Base-by-base conservation (phyloP, 202 grass and related monocot species). In the Tripidium arundinaceum region DNA sequence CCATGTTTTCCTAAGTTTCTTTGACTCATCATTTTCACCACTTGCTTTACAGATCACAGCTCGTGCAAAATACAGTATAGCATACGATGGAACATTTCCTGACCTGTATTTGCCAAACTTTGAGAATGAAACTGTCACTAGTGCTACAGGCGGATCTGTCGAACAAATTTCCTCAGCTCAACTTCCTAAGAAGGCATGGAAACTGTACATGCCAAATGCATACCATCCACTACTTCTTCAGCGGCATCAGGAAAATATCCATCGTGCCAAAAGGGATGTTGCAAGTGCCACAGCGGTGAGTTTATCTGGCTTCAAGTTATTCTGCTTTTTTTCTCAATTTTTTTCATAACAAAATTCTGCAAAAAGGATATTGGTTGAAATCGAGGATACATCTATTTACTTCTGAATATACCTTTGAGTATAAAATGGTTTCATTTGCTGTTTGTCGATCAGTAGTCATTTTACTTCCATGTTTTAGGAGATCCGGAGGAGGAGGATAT, bases 181-280 rank as follows among this genome's bases (percentile, higher is more conserved):
- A 64, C 68, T 28, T 50, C 37, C 80, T 65, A 87, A 68, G 29
- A 86, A 73, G 69, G 15, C 70, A 62, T 94, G 88, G 88, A 94
- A 94, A 83, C 40, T 94, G 57, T 91, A 89, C 76, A 89, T 94
- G 84, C 80, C 88, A 72, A 94, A 89, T 76, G 88, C 88, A 67
- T 87, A 91, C 36, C 91, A 94, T 84, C 88, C 91, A 47, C 54
- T 94, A 74, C 87, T 94, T 62, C 91, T 91, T 61, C 88, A 91
- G 29, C 65, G 69, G 41, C 77, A 94, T 82, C 86, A 70, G 40
- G 88, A 91, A 82, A 89, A 86, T 80, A 40, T 94, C 8, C 62
- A 78, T 58, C 50, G 47, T 59, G 84, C 86, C 19, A 91, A 80
- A 86, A 94, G 73, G 77, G 81, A 88, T 79, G 76, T 88, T 82